Conservation (phyloP, 371 early-diverging fungal genomes). For the Haplosporangium sp. region DNA sequence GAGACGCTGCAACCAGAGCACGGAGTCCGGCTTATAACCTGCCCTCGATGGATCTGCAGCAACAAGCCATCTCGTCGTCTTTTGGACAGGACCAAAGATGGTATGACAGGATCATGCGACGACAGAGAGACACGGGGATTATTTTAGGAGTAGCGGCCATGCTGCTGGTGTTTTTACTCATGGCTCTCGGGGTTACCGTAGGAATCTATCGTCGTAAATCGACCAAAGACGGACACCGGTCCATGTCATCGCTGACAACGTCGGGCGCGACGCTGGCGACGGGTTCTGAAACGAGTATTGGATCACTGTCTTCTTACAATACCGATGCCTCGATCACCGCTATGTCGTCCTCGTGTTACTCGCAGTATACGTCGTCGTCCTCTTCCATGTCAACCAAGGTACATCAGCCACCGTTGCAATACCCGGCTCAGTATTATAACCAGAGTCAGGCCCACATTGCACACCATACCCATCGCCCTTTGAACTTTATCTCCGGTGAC, state of each 20-base stretch:
- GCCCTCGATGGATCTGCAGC: conserved; percentile 21
- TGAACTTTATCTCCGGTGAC: conserved; percentile 3
- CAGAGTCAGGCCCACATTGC: neutral
- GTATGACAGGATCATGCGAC: neutral
- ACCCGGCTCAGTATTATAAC: neutral
- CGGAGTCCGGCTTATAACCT: conserved; percentile 16
- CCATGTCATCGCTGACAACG: neutral
- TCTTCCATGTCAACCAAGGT: neutral
- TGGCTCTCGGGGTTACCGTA: conserved; percentile 17
- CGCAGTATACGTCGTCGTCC: conserved; percentile 9
- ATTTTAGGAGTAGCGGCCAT: conserved; percentile 36
- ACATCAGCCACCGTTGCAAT: neutral
- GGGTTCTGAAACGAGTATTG: neutral
- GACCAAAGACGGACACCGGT: neutral
- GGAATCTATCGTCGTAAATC: conserved; percentile 25
- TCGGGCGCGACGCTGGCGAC: neutral
- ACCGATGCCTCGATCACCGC: neutral
- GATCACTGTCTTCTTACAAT: neutral
- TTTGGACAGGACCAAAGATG: neutral
- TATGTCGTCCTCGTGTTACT: neutral
- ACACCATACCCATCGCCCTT: neutral
- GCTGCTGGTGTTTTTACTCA: conserved; percentile 26
- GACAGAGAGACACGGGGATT: conserved; percentile 22
- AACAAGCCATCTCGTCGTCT: neutral
- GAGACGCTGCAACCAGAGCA: conserved; percentile 23